These are phyloP conservation scores for Infundibulicybe gibba DNA, from an alignment of 768 basidiomycete genomes.

Conservation along the genomic window DNA sequence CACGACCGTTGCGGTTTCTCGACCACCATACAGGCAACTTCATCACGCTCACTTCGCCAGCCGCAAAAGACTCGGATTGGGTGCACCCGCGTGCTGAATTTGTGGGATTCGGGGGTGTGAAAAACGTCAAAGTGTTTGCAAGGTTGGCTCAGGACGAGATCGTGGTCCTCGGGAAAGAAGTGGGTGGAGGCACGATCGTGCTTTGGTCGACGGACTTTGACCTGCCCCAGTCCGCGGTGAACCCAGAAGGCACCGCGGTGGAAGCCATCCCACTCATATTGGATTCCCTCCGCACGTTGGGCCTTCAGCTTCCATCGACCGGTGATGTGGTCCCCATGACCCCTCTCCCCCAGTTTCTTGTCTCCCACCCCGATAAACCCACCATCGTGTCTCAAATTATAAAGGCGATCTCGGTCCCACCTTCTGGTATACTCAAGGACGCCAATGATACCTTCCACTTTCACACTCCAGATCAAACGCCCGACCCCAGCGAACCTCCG, in stretches of 20 bases:
- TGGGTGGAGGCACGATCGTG: conserved; percentile 46
- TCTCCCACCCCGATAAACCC: conserved; percentile 39
- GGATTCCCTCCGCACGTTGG: conserved; percentile 28
- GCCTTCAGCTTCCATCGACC: conserved; percentile 37
- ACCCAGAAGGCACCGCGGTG: conserved; percentile 26
- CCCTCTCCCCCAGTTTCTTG: conserved; percentile 61
- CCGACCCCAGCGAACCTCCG: conserved; percentile 32
- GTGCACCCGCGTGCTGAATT: conserved; percentile 16
- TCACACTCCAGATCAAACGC: conserved; percentile 30
- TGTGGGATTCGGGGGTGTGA: conserved; percentile 23
- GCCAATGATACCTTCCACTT: conserved; percentile 74
- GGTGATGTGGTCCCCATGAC: conserved; percentile 24
- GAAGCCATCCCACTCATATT: conserved; percentile 24
- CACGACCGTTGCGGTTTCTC: conserved; percentile 30
- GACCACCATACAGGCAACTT: conserved; percentile 28
- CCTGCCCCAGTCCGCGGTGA: conserved; percentile 30
- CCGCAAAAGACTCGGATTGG: conserved; percentile 18
- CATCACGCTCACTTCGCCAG: conserved; percentile 21
- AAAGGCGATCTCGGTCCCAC: conserved; percentile 29
- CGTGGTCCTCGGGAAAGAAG: conserved; percentile 25
- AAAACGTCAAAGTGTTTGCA: conserved; percentile 25
- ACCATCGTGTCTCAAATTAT: conserved; percentile 36
- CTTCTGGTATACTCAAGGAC: conserved; percentile 33
- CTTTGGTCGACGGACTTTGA: conserved; percentile 62
- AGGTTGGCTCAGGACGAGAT: conserved; percentile 19